Conservation (phyloP, 306 rosid species). For the Cajanus cajan region DNA sequence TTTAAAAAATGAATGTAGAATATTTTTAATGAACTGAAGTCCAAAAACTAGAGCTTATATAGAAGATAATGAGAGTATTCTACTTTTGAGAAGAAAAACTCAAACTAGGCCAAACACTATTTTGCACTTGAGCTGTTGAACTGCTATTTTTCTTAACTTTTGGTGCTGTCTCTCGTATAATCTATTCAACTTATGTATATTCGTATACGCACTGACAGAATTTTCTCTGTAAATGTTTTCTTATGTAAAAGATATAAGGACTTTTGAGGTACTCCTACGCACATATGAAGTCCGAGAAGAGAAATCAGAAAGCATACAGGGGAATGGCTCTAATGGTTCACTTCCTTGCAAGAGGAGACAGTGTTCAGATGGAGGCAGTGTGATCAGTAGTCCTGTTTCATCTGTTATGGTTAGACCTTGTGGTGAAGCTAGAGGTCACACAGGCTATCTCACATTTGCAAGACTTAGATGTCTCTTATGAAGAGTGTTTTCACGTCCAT, state of each 20-base stretch:
- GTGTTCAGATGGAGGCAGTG: slow-evolving; percentile 34
- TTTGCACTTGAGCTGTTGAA: not conserved
- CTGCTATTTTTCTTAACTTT: not conserved
- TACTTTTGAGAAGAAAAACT: not conserved
- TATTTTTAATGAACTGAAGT: not conserved
- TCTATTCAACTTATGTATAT: not conserved
- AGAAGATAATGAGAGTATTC: not conserved
- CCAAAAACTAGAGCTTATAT: not conserved
- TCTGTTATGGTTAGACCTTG: slow-evolving; percentile 28
- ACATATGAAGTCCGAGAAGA: slow-evolving; percentile 72
- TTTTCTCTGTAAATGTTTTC: not conserved
- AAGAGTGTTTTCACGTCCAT: not conserved
- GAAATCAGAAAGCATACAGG: slow-evolving; percentile 33
- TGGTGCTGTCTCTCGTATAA: not conserved
- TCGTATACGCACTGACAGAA: not conserved
- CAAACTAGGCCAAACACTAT: not conserved
- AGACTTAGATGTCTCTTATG: slow-evolving; percentile 13
- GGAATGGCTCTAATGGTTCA: slow-evolving; percentile 39
- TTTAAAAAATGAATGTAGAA: not conserved
- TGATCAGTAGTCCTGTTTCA: slow-evolving; percentile 2
- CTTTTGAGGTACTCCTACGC: slow-evolving; percentile 78
- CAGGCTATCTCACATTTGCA: slow-evolving; percentile 30
- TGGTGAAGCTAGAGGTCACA: slow-evolving; percentile 33
- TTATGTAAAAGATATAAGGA: slow-evolving; percentile 61
- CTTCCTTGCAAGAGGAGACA: slow-evolving; percentile 73